phyloP scores from a whole-genome alignment of 192 early-diverging fungal species.

The Backusella sp. region DNA sequence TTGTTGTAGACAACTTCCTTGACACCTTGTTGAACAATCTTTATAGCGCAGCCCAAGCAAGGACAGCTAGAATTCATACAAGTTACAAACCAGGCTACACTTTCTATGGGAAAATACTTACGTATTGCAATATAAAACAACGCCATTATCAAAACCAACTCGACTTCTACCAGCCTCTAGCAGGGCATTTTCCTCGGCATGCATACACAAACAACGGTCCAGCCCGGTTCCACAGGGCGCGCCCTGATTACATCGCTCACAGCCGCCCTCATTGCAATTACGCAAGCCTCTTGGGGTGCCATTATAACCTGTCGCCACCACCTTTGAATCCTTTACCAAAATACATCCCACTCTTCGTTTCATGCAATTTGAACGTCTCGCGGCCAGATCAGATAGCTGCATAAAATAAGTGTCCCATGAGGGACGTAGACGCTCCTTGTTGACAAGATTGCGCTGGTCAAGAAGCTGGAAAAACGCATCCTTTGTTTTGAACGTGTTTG shows the following conservation, averaged over 20 bases:
- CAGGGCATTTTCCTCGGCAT: constrained; percentile 98
- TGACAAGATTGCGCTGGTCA: constrained; percentile 56
- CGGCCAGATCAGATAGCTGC: constrained; percentile 88
- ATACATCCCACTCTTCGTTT: constrained; percentile 97
- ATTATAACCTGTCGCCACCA: constrained; percentile 99
- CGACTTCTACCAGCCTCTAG: constrained; percentile 94
- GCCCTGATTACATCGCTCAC: constrained; percentile 88
- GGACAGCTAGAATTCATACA: constrained; percentile 44
- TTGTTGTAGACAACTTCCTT: constrained; percentile 89
- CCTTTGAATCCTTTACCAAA: constrained; percentile 79
- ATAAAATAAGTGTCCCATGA: constrained; percentile 99
- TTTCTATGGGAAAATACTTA: constrained; percentile 26
- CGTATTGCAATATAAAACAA: constrained; percentile 95
- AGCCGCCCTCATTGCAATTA: constrained; percentile 97
- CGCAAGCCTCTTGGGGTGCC: constrained; percentile 89
- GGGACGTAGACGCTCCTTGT: constrained; percentile 80
- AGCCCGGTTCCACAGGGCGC: constrained; percentile 73
- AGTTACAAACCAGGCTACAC: too few species aligned
- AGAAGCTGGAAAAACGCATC: constrained; percentile 43
- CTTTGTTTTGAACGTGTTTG: constrained; percentile 53
- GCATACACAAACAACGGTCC: constrained; percentile 93
- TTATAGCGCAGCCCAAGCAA: constrained; percentile 90
- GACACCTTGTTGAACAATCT: constrained; percentile 94
- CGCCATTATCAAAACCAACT: constrained; percentile 56
- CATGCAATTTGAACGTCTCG: constrained; percentile 95